Base-by-base conservation (phyloP, 2,329 filamentous ascomycete species). In the Penicillium sp. region DNA sequence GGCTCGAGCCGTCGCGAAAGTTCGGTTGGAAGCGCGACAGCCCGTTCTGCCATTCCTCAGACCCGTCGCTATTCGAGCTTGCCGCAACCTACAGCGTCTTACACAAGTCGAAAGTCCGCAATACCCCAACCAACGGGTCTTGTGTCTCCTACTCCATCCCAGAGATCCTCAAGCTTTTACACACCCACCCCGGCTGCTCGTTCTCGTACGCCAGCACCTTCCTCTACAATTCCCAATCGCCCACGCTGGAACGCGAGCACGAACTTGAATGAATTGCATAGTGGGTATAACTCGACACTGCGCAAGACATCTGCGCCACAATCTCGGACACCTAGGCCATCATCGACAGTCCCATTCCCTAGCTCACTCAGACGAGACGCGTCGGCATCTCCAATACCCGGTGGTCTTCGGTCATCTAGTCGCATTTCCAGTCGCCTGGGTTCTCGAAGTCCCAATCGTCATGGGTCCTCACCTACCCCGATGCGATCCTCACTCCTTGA, bases 221-320 rank as follows among this genome's bases (percentile, higher is more conserved):
- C 79, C 14, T 70, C 68, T 16, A 66, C 74, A 32, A 69, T 70
- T 18, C 74, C 81, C 53, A 78, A 82, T 53, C 84, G 87, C 47
- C 90, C 90, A 3, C 81, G 85, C 54, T 94, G 90, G 90, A 93
- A 86, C 66, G 67, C 66, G 10, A 88, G 85, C 29, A 83, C 85
- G 6, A 90, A 87, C 63, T 81, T 83, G 4, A 75, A 75, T 7
- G 81, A 85, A 57, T 76, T 85, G n/a, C 80, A 87, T 30, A 81
- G 83, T n/a, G 85, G 86, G 26, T 85, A 88, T 69, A 84, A 84
- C 68, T 88, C 84, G 23, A 0, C 83, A 69, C 7, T 34, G 53
- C 65, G 71, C 47, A 77, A 74, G 43, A 63, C 64, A 35, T 69
- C 69, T 9, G 61, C 66, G 11, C 62, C 66, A 13, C 27, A 32